These are phyloP conservation scores for Albophoma yamanashiensis DNA, from an alignment of 2,329 filamentous ascomycete species.

Conservation along the genomic window DNA sequence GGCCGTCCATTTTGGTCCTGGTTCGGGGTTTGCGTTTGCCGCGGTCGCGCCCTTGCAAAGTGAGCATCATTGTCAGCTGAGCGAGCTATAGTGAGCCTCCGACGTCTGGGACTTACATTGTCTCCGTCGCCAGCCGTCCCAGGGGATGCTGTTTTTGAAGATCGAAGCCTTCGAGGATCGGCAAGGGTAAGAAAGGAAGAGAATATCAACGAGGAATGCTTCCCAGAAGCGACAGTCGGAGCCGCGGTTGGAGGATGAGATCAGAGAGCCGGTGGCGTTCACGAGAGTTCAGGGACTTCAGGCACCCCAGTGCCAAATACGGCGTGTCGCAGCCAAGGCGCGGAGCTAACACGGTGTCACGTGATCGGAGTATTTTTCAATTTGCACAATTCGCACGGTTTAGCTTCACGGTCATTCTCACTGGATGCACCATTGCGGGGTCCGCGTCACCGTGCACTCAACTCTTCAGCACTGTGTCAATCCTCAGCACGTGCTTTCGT, in stretches of 20 bases:
- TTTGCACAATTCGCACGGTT: slow-evolving; percentile 9
- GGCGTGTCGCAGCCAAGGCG: slow-evolving; percentile 4
- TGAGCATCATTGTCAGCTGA: not conserved
- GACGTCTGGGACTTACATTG: not conserved
- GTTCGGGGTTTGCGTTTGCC: not conserved
- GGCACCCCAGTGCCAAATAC: slow-evolving; percentile 9
- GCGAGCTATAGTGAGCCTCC: not conserved
- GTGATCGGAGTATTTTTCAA: slow-evolving; percentile 11
- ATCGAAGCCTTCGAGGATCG: not conserved
- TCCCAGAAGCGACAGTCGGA: not conserved
- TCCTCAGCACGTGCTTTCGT: slow-evolving; percentile 20
- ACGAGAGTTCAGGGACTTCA: slow-evolving; percentile 1
- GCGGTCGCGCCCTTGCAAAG: slow-evolving; percentile 4
- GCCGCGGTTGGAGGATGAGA: not conserved
- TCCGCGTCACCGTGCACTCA: not conserved
- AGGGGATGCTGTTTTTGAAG: not conserved
- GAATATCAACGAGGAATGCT: not conserved
- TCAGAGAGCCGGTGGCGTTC: not conserved
- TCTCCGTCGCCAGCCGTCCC: not conserved
- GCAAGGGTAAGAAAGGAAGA: not conserved
- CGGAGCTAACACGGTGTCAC: slow-evolving; percentile 23
- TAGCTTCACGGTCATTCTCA: not conserved
- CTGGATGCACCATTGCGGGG: too few relatives aligned
- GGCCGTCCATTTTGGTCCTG: slow-evolving; percentile 10
- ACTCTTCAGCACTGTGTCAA: slow-evolving; percentile 4